Evolutionary conservation across 345 rosid species (phyloP), one percentile per base, ranked within the genome.

Genomic region (Ricinus communis): DNA sequence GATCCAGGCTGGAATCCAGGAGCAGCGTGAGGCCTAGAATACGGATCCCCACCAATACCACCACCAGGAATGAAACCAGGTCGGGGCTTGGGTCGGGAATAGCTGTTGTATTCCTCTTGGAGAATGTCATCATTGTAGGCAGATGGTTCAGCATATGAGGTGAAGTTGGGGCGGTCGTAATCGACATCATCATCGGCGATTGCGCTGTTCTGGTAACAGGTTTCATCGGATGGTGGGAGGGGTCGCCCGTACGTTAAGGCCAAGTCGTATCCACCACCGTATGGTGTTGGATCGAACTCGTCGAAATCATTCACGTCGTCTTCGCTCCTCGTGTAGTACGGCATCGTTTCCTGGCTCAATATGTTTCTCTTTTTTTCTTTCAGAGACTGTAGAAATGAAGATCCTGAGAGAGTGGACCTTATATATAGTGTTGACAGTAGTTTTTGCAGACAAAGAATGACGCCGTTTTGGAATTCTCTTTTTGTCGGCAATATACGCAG

Each of bases 261-360:
- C 66, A 92, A 50, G 81, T 92, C 93, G 83, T 85, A 95, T 0
- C 99, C 99, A 2, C 99, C 99, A 3, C 91, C 90, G 82, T 90
- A 95, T 0, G 99, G 99, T 27, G 92, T 95, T 1, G 97, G 87
- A 78, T 95, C 97, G 70, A 57, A 87, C 83, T 90, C 97, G 79
- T 86, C 89, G 87, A 90, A 95, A 33, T 87, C 97, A 58, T 83
- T 66, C 59, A 83, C 93, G 0, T 80, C 90, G 13, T 90, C 84
- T 13, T 82, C 88, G 33, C 77, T 59, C 22, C 71, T 76, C 4
- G 86, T 61, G 79, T 88, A 94, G 86, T 88, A 94, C 47, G 98
- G 94, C 98, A 94, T 94, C 62, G 82, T 77, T 75, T 76, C 74
- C 1, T 5, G 1, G 63, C 1, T 64, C n/a, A 43, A 25, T 7